phyloP scores from a whole-genome alignment of 2,329 filamentous ascomycete genomes.

The Nemania bipapillata region DNA sequence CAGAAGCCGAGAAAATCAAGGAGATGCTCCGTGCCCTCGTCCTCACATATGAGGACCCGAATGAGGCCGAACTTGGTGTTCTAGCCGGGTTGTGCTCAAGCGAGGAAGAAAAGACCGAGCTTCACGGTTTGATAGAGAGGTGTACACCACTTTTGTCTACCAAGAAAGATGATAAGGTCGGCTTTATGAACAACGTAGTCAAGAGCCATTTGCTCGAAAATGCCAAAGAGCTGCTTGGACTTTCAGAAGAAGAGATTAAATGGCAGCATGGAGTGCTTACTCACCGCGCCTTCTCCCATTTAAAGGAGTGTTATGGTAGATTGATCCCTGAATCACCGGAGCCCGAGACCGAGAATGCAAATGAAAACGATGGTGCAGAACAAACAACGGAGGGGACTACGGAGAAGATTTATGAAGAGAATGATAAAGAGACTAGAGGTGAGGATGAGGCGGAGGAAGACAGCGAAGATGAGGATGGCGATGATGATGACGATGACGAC shows the following conservation, averaged over 20 bases:
- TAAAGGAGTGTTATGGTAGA: conserved; percentile 52
- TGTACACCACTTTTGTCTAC: conserved; percentile 54
- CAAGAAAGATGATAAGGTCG: conserved; percentile 44
- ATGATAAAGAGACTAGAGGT: conserved; percentile 28
- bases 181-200: conserved; percentile 53
- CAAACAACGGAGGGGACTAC: conserved; percentile 20
- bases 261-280: conserved; percentile 58
- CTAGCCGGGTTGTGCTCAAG: conserved; percentile 52
- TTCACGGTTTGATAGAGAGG: conserved; percentile 52
- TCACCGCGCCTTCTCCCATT: conserved; percentile 54
- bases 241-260: conserved; percentile 55
- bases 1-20: conserved; percentile 54
- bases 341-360: conserved; percentile 18
- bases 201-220: conserved; percentile 56
- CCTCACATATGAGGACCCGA: conserved; percentile 57
- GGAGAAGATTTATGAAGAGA: conserved; percentile 20
- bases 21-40: conserved; percentile 57
- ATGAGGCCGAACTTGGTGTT: conserved; percentile 53
- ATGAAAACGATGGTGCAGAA: conserved; percentile 6
- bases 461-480: conserved; percentile 26
- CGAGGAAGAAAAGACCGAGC: conserved; percentile 50
- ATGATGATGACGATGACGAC: conserved; percentile 37
- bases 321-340: conserved; percentile 28
- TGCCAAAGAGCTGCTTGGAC: conserved; percentile 50
- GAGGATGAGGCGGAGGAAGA: conserved; percentile 29